Evolutionary conservation across 1,284 basidiomycete species (phyloP).

Genomic region (Ustilago crameri): DNA sequence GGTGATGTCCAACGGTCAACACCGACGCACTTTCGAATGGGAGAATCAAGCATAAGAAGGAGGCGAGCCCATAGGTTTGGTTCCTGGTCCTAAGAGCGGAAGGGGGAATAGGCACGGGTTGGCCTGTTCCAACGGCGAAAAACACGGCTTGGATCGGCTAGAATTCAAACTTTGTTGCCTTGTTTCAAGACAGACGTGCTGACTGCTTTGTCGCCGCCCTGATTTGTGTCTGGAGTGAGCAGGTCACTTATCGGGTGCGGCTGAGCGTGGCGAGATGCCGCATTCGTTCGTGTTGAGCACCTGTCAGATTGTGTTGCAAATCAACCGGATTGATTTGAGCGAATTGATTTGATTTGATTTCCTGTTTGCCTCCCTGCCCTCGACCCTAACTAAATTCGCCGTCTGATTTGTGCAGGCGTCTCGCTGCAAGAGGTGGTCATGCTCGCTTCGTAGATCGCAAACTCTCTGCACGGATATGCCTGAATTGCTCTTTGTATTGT

Average conservation of each 20-base stretch:
- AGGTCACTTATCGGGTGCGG: background rate
- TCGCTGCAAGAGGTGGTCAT: conserved; percentile 14
- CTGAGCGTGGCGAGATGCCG: background rate
- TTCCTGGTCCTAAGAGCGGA: too few relatives aligned
- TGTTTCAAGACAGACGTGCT: too few relatives aligned
- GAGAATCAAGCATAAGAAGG: too few relatives aligned
- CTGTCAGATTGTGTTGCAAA: conserved; percentile 2
- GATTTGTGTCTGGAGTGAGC: too few relatives aligned
- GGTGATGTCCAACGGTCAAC: too few relatives aligned
- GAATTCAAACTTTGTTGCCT: too few relatives aligned
- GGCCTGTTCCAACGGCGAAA: too few relatives aligned
- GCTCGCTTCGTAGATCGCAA: conserved; percentile 5
- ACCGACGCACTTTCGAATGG: too few relatives aligned
- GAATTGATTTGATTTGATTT: background rate
- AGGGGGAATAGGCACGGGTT: too few relatives aligned
- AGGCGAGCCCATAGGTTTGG: too few relatives aligned
- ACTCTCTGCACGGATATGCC: conserved; percentile 11
- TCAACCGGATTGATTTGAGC: background rate
- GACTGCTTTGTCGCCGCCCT: background rate
- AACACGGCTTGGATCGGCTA: too few relatives aligned
- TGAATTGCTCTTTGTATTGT: background rate
- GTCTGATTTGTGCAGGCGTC: too few relatives aligned
- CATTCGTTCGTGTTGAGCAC: background rate
- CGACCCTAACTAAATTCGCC: background rate
- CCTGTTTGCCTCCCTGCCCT: background rate